phyloP scores from a whole-genome alignment of 1,284 basidiomycete species.

The Apiotrichum brassicae region DNA sequence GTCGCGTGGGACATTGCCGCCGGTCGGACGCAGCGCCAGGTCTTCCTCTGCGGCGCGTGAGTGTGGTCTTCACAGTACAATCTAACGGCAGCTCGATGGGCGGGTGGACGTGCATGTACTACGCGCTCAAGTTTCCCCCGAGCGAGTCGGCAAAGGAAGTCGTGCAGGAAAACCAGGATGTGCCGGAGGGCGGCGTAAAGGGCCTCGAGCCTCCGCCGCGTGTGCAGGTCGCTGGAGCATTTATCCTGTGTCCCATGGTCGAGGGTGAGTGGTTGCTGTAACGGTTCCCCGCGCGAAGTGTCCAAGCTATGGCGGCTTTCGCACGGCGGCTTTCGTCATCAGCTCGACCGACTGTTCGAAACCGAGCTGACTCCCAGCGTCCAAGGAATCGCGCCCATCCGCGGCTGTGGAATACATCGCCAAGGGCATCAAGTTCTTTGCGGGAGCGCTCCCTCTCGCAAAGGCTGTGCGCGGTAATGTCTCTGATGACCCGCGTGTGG shows the following conservation, averaged over 20 bases:
- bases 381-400: conserved; percentile 46
- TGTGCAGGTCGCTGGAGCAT: conserved; percentile 45
- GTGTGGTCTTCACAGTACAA: conserved; percentile 4
- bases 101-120: conserved; percentile 38
- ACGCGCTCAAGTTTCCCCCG: conserved; percentile 42
- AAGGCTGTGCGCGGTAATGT: conserved; percentile 49
- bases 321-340: too few species aligned
- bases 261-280: conserved; percentile 36
- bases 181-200: too few species aligned
- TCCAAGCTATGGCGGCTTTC: conserved; percentile 9
- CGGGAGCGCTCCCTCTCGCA: conserved; percentile 48
- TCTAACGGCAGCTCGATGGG: conserved; percentile 26
- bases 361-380: conserved; percentile 23
- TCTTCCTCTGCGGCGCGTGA: conserved; percentile 48
- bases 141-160: conserved; percentile 20
- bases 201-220: conserved; percentile 12
- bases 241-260: conserved; percentile 48
- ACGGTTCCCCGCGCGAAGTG: neutral
- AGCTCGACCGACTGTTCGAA: too few species aligned
- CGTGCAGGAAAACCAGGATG: conserved; percentile 1
- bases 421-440: conserved; percentile 42
- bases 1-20: conserved; percentile 31
- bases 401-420: conserved; percentile 44
- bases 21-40: conserved; percentile 38
- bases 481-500: conserved; percentile 51